phyloP scores from a whole-genome alignment of 768 basidiomycete genomes.

The Cubamyces sp. region DNA sequence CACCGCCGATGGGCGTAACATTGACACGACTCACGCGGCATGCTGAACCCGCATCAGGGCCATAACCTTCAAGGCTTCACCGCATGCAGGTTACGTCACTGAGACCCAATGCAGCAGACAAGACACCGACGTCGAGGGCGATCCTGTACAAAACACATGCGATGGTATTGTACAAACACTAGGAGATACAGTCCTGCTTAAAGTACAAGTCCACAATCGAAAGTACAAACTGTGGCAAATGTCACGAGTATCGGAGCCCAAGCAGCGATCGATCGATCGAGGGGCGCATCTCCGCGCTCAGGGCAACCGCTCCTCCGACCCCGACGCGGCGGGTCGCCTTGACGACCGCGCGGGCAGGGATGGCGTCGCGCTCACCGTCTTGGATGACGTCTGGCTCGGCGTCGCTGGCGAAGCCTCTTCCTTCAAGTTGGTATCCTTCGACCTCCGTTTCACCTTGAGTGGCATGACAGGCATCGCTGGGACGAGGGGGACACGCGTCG shows the following conservation, averaged over 20 bases:
- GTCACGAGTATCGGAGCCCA: not conserved
- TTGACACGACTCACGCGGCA: constrained; percentile 1
- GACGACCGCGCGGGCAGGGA: constrained; percentile 19
- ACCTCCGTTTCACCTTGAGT: constrained; percentile 3
- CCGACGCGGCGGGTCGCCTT: constrained; percentile 12
- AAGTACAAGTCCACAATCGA: not conserved
- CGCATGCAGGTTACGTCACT: not conserved
- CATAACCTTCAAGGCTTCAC: not conserved
- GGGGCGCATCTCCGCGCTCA: constrained; percentile 1
- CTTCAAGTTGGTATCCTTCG: not conserved
- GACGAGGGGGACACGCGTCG: not conserved
- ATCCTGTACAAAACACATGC: not conserved
- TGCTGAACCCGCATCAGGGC: constrained; percentile 9
- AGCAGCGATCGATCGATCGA: constrained; percentile 17
- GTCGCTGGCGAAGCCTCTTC: not conserved
- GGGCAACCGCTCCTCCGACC: constrained; percentile 13
- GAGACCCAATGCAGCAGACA: not conserved
- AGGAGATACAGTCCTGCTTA: constrained; percentile 4
- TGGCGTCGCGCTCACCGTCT: not conserved
- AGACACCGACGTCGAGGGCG: constrained; percentile 1
- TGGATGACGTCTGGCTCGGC: not conserved
- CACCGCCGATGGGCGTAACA: too few species aligned
- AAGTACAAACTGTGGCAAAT: not conserved
- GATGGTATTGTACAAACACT: not conserved
- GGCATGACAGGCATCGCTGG: constrained; percentile 5